These are phyloP conservation scores for Dictyostelium intermedium DNA, from an alignment of 78 protist species.

Conservation along the genomic window DNA sequence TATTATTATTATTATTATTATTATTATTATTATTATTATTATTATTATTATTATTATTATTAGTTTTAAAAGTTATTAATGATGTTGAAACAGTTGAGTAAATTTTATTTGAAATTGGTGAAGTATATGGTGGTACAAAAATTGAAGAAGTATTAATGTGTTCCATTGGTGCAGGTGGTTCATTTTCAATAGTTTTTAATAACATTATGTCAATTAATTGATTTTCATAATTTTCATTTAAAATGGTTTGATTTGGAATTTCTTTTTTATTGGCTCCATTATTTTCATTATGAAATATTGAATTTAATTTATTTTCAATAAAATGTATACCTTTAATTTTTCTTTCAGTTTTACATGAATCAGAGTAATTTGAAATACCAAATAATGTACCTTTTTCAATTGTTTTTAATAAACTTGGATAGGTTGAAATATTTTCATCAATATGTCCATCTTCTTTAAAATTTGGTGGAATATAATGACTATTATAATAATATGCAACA, in stretches of 20 bases:
- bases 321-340: neutral
- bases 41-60: neutral
- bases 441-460: neutral
- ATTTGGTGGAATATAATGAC: neutral
- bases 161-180: neutral
- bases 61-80: neutral
- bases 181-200: neutral
- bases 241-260: neutral
- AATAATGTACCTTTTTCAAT: conserved; percentile 12
- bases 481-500: neutral
- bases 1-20: neutral
- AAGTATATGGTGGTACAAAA: neutral
- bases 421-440: neutral
- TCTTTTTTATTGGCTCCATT: neutral
- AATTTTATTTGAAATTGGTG: neutral
- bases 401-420: neutral
- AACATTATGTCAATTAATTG: neutral
- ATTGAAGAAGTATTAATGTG: neutral
- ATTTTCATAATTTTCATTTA: neutral
- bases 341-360: no score
- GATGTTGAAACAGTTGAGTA: conserved; percentile 1
- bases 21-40: neutral
- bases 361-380: conserved; percentile 9
- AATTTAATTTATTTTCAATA: neutral
- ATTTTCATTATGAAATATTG: neutral